A percentile compares a stretch with the other conserved stretches of the same genome.
These are phyloP conservation scores for Ambrosia artemisiifolia DNA, from an alignment of 129 eudicot species.

Conservation along the genomic window DNA sequence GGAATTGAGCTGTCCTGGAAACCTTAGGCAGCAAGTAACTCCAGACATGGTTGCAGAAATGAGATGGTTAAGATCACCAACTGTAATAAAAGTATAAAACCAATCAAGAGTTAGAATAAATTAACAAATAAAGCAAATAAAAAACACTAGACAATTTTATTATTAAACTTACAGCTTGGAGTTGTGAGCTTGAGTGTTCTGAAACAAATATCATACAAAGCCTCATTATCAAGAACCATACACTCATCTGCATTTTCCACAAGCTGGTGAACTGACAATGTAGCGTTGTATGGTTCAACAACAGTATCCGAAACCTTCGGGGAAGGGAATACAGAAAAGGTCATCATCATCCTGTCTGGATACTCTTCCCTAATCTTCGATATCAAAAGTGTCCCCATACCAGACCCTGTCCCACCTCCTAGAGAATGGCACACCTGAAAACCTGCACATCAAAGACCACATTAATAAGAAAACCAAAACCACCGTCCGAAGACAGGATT, in stretches of 20 bases:
- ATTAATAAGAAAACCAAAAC: neutral
- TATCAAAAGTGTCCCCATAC: slow-evolving; percentile 6
- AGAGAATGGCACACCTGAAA: slow-evolving; percentile 47
- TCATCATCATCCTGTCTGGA: slow-evolving; percentile 14
- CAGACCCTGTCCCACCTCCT: slow-evolving; percentile 8
- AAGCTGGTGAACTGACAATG: slow-evolving; percentile 40
- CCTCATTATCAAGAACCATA: slow-evolving; percentile 8
- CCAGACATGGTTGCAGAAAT: slow-evolving; percentile 55
- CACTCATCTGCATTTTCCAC: slow-evolving; percentile 65
- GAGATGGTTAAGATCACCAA: slow-evolving; percentile 58
- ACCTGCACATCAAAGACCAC: slow-evolving; percentile 28
- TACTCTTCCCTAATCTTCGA: neutral
- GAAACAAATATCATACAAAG: neutral
- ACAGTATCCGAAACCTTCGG: slow-evolving; percentile 1
- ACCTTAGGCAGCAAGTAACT: slow-evolving; percentile 25
- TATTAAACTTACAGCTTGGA: slow-evolving; percentile 41
- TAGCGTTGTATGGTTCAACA: slow-evolving; percentile 3
- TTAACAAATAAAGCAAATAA: neutral
- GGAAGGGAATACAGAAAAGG: neutral
- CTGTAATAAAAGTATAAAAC: slow-evolving; percentile 25
- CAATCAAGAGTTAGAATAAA: neutral
- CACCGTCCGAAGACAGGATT: neutral
- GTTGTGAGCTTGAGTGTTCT: slow-evolving; percentile 4
- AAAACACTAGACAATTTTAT: neutral
- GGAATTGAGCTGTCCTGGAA: slow-evolving; percentile 58